A percentile compares a stretch with the other conserved stretches of the same genome.
phyloP scores from a whole-genome alignment of 2,329 filamentous ascomycete species.

The Clarireedia sp. region DNA sequence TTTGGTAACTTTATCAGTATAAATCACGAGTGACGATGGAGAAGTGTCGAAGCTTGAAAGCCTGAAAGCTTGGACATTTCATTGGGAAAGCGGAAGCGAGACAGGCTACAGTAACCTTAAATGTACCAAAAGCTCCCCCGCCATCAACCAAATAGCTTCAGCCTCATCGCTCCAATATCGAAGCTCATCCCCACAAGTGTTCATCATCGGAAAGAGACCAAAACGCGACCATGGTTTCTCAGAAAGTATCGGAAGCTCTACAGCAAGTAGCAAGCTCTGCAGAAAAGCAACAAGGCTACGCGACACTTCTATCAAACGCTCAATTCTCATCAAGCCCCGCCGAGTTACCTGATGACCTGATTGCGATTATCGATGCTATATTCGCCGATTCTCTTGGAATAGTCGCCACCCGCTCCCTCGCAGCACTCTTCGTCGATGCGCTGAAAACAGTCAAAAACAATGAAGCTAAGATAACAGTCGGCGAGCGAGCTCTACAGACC shows the following conservation, averaged over 20 bases:
- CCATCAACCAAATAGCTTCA: neutral
- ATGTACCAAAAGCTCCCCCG: neutral
- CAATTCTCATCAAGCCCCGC: conserved; percentile 14
- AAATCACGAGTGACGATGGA: too few species aligned
- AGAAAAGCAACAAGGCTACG: conserved; percentile 41
- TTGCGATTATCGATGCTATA: conserved; percentile 27
- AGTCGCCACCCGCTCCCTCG: conserved; percentile 26
- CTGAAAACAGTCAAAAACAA: conserved; percentile 54
- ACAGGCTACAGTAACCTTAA: neutral
- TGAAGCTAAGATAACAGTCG: conserved; percentile 67
- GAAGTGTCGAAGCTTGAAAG: neutral
- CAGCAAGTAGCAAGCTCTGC: conserved; percentile 32
- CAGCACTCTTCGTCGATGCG: conserved; percentile 49
- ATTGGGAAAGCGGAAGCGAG: neutral
- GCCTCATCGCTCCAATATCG: neutral
- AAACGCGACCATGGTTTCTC: conserved; percentile 23
- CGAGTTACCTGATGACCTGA: conserved; percentile 23
- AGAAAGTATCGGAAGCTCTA: conserved; percentile 38
- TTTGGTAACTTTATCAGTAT: too few species aligned
- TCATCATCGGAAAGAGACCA: neutral
- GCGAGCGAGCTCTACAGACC: conserved; percentile 60
- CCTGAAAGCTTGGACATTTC: neutral
- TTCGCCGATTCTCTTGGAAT: conserved; percentile 28
- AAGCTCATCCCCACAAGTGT: neutral
- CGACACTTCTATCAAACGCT: conserved; percentile 38